A percentile compares a stretch with the other conserved stretches of the same genome.
These are phyloP conservation scores for Conringia planisiliqua DNA, from an alignment of 345 rosid genomes.

Conservation along the genomic window DNA sequence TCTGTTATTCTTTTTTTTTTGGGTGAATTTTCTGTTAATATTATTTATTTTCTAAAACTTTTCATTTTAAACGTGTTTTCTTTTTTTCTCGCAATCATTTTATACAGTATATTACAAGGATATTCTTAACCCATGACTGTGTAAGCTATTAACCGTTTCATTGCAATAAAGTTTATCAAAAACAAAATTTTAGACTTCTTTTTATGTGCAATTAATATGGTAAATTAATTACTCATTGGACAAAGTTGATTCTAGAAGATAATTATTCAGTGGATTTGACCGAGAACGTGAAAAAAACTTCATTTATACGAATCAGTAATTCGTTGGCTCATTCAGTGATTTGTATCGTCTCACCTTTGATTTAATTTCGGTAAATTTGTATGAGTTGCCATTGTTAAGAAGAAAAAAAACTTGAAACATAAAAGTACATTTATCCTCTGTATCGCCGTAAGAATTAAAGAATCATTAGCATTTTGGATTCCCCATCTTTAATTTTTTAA, in stretches of 20 bases:
- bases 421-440: slow-evolving; percentile 33
- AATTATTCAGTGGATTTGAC: neutral
- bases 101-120: neutral
- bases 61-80: neutral
- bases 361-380: neutral
- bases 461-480: slow-evolving; percentile 9
- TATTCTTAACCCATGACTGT: neutral
- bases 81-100: neutral
- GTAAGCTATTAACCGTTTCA: neutral
- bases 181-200: neutral
- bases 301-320: neutral
- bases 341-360: neutral
- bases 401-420: neutral
- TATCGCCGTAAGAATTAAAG: slow-evolving; percentile 13
- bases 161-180: neutral
- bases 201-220: neutral
- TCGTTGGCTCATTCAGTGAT: neutral
- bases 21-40: neutral
- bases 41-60: no score
- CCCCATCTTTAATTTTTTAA: slow-evolving; percentile 10
- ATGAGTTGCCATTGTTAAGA: neutral
- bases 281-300: neutral
- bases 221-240: slow-evolving; percentile 6
- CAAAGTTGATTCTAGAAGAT: neutral
- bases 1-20: no score